Evolutionary conservation across 179 eudicot genomes (phyloP), one percentile per base, ranked within the genome.

Genomic region (Drosera spatulata): DNA sequence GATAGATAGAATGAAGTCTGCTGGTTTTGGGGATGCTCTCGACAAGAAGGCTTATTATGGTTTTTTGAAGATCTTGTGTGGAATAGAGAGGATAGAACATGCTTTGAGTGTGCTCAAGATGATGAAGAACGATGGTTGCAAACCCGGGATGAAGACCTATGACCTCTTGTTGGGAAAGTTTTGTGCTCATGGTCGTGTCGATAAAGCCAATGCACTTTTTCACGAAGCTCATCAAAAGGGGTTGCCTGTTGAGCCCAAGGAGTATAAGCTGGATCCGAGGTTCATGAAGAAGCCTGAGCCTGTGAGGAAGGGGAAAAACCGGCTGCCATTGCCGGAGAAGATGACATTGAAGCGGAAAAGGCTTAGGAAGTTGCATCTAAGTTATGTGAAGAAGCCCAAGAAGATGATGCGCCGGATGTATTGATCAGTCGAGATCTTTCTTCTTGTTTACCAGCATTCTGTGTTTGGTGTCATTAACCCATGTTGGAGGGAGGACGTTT

Each of bases 1-100:
- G 96, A 80, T 91, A 69, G 96, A 85, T 69, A 73, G 78, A 66
- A 84, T 91, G 95, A 91, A 80, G 62, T 91, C 96, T 15, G 80
- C 84, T 0, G 96, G 98, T 39, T 91, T 59, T 22, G 87, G 86
- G 39, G 73, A 63, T 61, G 75, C 75, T 57, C 85, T 91, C 53
- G 75, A 80, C 71, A 82, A 63, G 72, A 79, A 88, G 72, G 85
- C 67, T 2, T 88, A 91, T 63, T 88, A 67, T 59, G 85, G 75
- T 10, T 85, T 85, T 66, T 59, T 91, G 68, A 88, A 71, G 67
- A 84, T 79, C 22, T 71, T 91, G 70, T 91, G 96, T 61, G 91
- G 96, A 39, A 85, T 88, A 60, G 94, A 88, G 76, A 89, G 97
- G 70, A 71, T 89, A 51, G 87, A 84, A 76, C 97, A 82, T 65